Conservation (phyloP, 2,329 filamentous ascomycete species). For the Neodidymelliopsis sp. region DNA sequence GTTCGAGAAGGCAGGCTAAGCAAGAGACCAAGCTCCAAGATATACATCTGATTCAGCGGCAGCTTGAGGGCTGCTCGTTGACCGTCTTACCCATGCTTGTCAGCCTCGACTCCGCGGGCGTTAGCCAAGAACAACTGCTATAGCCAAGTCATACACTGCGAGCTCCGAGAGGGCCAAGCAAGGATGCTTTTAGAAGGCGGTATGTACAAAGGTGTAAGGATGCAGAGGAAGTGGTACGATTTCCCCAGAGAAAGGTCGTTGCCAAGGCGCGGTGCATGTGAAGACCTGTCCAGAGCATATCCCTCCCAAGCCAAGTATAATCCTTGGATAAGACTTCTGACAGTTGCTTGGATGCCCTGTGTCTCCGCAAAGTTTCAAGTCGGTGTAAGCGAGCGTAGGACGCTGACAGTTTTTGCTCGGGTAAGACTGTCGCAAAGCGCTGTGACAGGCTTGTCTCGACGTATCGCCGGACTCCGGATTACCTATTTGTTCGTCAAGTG, state of each 20-base stretch:
- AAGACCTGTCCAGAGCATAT: slow-evolving; percentile 8
- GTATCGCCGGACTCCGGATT: neutral
- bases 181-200: slow-evolving; percentile 20
- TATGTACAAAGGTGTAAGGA: slow-evolving; percentile 11
- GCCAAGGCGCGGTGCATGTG: slow-evolving; percentile 21
- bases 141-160: slow-evolving; percentile 40
- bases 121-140: slow-evolving; percentile 28
- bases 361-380: slow-evolving; percentile 5
- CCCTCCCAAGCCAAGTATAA: slow-evolving; percentile 2
- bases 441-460: neutral
- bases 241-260: slow-evolving; percentile 16
- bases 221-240: slow-evolving; percentile 9
- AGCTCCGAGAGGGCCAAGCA: slow-evolving; percentile 12
- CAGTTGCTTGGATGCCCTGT: slow-evolving; percentile 20
- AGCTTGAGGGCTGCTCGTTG: slow-evolving; percentile 8
- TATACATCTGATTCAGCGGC: slow-evolving; percentile 16
- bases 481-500: neutral
- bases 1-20: slow-evolving; percentile 6
- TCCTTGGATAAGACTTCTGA: slow-evolving; percentile 17
- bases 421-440: slow-evolving; percentile 9
- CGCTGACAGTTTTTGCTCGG: slow-evolving; percentile 4
- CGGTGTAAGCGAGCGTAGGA: slow-evolving; percentile 4
- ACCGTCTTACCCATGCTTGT: slow-evolving; percentile 11
- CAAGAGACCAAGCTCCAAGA: slow-evolving; percentile 21
- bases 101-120: slow-evolving; percentile 17